phyloP scores from a whole-genome alignment of 2,329 filamentous ascomycete genomes.

The Pezicula carpinea region DNA sequence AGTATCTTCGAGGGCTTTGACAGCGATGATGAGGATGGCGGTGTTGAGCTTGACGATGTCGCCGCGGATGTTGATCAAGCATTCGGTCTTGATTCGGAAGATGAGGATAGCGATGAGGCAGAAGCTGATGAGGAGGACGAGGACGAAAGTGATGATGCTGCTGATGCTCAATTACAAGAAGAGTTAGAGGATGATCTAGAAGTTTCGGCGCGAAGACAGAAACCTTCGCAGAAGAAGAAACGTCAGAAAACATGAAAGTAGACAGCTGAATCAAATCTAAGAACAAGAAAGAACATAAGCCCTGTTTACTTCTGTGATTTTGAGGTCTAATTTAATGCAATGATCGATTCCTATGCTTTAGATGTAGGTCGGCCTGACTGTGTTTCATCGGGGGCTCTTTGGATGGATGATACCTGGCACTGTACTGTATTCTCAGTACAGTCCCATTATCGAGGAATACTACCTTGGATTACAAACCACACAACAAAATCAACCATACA shows the following conservation, averaged over 20 bases:
- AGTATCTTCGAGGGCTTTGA: conserved; percentile 45
- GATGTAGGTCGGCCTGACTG: no score
- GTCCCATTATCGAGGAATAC: no score
- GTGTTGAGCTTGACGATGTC: conserved; percentile 23
- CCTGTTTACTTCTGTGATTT: no score
- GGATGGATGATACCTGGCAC: no score
- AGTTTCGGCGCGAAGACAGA: conserved; percentile 11
- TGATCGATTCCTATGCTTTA: no score
- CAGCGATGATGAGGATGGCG: conserved; percentile 33
- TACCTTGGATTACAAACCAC: no score
- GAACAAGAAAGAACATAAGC: background rate
- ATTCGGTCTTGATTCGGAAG: conserved; percentile 29
- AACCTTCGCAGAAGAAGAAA: conserved; percentile 25
- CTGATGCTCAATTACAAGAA: conserved; percentile 25
- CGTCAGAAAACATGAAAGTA: conserved; percentile 23
- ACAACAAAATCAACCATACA: no score
- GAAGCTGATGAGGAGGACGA: conserved; percentile 21
- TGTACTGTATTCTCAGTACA: no score
- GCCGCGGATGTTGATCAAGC: conserved; percentile 24
- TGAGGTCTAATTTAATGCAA: no score
- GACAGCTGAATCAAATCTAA: background rate
- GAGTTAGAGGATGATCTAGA: conserved; percentile 22
- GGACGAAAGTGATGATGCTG: conserved; percentile 21
- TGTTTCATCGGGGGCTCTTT: no score
- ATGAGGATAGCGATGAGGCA: conserved; percentile 35